Conservation (phyloP, 148 eudicot genomes). For the Arctostaphylos glauca region DNA sequence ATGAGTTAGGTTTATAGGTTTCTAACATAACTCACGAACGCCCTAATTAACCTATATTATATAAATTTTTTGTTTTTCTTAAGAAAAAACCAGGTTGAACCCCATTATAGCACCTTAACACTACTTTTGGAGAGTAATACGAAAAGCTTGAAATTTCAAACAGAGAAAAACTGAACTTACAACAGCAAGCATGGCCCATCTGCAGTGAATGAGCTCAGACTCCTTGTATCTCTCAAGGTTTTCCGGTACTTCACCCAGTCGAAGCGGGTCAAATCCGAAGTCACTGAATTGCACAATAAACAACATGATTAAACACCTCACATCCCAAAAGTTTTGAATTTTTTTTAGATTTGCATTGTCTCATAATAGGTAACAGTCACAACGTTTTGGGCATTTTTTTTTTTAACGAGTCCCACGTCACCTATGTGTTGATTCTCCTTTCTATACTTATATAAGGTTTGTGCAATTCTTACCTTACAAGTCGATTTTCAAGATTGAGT, state of each 20-base stretch:
- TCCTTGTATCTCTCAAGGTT: slow-evolving; percentile 94
- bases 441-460: too few species aligned
- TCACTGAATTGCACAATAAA: slow-evolving; percentile 46
- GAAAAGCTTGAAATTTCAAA: background rate
- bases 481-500: too few species aligned
- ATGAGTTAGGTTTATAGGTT: too few species aligned
- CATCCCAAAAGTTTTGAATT: background rate
- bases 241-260: slow-evolving; percentile 85
- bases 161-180: slow-evolving; percentile 41
- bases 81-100: too few species aligned
- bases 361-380: too few species aligned
- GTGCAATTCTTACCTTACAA: too few species aligned
- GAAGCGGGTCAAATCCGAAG: slow-evolving; percentile 93
- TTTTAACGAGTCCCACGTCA: too few species aligned
- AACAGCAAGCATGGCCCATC: slow-evolving; percentile 99
- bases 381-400: too few species aligned
- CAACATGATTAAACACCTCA: background rate
- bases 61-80: too few species aligned
- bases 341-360: background rate
- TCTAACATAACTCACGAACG: too few species aligned
- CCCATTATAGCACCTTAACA: background rate
- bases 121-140: background rate
- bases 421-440: too few species aligned
- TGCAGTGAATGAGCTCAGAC: slow-evolving; percentile 86
- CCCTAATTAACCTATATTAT: too few species aligned